Conservation (phyloP, 2,329 filamentous ascomycete genomes). For the Fusarium bactridioides region DNA sequence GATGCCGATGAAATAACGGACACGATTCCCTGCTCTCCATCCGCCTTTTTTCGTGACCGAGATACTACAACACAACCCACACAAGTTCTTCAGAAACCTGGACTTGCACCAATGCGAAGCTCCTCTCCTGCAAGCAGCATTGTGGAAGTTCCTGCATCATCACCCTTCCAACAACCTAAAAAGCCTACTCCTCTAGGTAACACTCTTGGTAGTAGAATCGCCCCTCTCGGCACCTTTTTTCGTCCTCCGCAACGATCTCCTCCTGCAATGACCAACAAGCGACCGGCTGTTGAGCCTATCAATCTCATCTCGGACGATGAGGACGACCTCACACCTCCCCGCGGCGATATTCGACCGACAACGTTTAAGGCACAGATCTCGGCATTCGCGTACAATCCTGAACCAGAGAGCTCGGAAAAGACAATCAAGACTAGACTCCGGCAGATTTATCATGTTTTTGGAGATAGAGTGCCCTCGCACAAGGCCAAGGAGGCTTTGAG, state of each 20-base stretch:
- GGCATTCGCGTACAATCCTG: slow-evolving; percentile 58
- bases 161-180: slow-evolving; percentile 66
- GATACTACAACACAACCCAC: slow-evolving; percentile 54
- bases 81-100: slow-evolving; percentile 54
- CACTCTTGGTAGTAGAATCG: slow-evolving; percentile 67
- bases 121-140: slow-evolving; percentile 56
- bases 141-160: slow-evolving; percentile 89
- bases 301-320: slow-evolving; percentile 61
- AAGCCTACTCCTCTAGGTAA: slow-evolving; percentile 53
- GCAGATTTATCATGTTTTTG: slow-evolving; percentile 49
- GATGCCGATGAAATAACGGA: slow-evolving; percentile 57
- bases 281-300: slow-evolving; percentile 52
- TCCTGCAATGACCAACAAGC: slow-evolving; percentile 43
- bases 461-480: slow-evolving; percentile 42
- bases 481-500: slow-evolving; percentile 47
- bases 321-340: slow-evolving; percentile 55
- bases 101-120: slow-evolving; percentile 44
- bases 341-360: slow-evolving; percentile 71
- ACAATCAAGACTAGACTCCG: slow-evolving; percentile 47
- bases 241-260: slow-evolving; percentile 54
- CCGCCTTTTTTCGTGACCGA: slow-evolving; percentile 46
- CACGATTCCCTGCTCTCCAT: slow-evolving; percentile 56
- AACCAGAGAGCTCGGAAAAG: slow-evolving; percentile 45
- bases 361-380: slow-evolving; percentile 55
- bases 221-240: slow-evolving; percentile 78